Conservation (phyloP, 2,329 filamentous ascomycete genomes). For the Celoporthe dispersa region DNA sequence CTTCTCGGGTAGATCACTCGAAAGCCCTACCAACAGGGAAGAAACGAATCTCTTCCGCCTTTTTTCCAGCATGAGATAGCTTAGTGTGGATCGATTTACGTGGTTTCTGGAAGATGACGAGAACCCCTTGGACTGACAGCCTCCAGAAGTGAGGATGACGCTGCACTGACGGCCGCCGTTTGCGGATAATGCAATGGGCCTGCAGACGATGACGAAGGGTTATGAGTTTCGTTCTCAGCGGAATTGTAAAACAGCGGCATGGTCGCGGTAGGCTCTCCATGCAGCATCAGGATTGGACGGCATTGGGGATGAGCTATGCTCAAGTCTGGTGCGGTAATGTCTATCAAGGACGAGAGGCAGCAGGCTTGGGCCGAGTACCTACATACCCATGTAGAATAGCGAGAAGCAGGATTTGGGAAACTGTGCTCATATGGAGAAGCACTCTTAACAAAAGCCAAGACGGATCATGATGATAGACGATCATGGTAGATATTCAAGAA, state of each 20-base stretch:
- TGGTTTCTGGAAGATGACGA: not conserved
- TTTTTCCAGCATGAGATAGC: not conserved
- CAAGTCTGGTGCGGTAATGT: conserved; percentile 2
- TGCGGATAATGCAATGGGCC: not conserved
- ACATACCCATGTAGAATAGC: conserved; percentile 16
- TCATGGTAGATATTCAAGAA: conserved; percentile 15
- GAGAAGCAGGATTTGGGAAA: conserved; percentile 5
- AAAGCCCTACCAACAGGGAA: not conserved
- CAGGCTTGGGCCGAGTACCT: conserved; percentile 14
- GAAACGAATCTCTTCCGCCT: no score
- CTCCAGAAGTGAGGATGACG: not conserved
- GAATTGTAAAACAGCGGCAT: conserved; percentile 13
- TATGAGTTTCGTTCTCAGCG: not conserved
- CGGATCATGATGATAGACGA: not conserved
- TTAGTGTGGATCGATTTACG: not conserved
- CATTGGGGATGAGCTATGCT: not conserved
- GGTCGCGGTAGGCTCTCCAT: not conserved
- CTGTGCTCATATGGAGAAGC: conserved; percentile 10
- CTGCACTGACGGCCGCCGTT: not conserved
- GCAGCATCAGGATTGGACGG: not conserved
- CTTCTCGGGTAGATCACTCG: conserved; percentile 49
- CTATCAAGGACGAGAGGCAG: conserved; percentile 15
- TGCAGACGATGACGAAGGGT: conserved; percentile 7
- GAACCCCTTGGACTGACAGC: not conserved
- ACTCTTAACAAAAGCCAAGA: conserved; percentile 8